Percentiles rank a stretch among this genome's conserved stretches.
These are phyloP conservation scores for Colletotrichum australisinense DNA, from an alignment of 2,329 filamentous ascomycete genomes.

Conservation along the genomic window DNA sequence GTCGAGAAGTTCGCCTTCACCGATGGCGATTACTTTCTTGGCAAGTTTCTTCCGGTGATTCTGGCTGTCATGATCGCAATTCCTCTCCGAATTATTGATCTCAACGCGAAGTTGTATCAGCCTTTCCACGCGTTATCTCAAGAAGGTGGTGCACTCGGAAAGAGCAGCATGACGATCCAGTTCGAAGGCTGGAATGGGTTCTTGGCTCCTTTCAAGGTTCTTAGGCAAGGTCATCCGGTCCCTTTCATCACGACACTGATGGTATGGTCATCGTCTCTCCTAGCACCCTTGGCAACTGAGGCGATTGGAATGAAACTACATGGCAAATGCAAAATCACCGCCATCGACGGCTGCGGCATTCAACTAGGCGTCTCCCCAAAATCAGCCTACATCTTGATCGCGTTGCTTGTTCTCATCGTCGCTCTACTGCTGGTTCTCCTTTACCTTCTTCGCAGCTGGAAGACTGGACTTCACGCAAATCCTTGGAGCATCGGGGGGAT, in stretches of 20 bases:
- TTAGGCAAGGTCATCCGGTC: slow-evolving; percentile 49
- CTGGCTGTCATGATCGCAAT: slow-evolving; percentile 52
- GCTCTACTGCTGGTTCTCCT: slow-evolving; percentile 44
- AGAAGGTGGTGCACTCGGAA: slow-evolving; percentile 49
- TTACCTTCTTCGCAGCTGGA: slow-evolving; percentile 45
- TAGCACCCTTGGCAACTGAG: slow-evolving; percentile 54
- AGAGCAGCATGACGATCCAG: slow-evolving; percentile 54
- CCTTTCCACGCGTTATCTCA: slow-evolving; percentile 56
- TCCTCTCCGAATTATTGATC: slow-evolving; percentile 52
- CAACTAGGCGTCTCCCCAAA: slow-evolving; percentile 47
- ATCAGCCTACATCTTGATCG: slow-evolving; percentile 46
- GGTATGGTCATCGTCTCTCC: slow-evolving; percentile 46
- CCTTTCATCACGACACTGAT: slow-evolving; percentile 51
- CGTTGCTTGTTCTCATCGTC: slow-evolving; percentile 45
- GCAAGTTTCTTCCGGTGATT: slow-evolving; percentile 55
- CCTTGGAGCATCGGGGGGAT: slow-evolving; percentile 55
- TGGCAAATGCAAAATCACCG: slow-evolving; percentile 45
- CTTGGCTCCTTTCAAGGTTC: slow-evolving; percentile 46
- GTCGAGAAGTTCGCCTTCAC: slow-evolving; percentile 41
- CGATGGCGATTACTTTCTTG: slow-evolving; percentile 49
- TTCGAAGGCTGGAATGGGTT: slow-evolving; percentile 52
- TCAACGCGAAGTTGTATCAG: slow-evolving; percentile 53
- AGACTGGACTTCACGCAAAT: slow-evolving; percentile 51
- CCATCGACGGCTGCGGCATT: slow-evolving; percentile 46
- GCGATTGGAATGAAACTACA: slow-evolving; percentile 51